Evolutionary conservation across 352 stramenopile species (phyloP).

Genomic region (Plasmopara muralis): DNA sequence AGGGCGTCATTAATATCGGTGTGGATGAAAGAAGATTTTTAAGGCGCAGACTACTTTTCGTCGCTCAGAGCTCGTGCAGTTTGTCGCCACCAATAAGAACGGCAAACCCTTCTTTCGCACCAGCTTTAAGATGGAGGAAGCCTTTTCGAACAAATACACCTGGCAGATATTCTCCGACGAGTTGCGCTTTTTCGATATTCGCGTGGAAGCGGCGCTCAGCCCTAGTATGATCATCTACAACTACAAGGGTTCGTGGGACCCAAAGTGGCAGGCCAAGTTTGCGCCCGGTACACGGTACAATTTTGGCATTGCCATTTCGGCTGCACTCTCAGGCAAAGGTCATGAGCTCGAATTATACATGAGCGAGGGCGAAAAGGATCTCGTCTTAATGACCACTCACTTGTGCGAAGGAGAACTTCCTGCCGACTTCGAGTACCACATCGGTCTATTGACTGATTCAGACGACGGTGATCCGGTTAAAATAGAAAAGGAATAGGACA

Average conservation of each 20-base stretch:
- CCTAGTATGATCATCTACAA: constrained; percentile 24
- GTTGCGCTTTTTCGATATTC: constrained; percentile 41
- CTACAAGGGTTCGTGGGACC: constrained; percentile 26
- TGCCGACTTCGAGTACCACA: constrained; percentile 28
- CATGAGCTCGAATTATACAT: constrained; percentile 34
- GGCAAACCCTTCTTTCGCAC: no score
- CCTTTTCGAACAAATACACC: neutral
- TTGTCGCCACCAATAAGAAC: no score
- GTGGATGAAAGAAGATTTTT: no score
- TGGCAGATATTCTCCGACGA: constrained; percentile 44
- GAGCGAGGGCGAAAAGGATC: constrained; percentile 11
- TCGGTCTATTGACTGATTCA: constrained; percentile 40
- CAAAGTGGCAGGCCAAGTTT: constrained; percentile 21
- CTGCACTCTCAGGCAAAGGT: constrained; percentile 3
- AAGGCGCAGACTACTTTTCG: no score
- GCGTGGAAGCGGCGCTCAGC: constrained; percentile 27
- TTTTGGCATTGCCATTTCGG: constrained; percentile 21
- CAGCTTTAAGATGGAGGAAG: neutral
- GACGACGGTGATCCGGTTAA: constrained; percentile 30
- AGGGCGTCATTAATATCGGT: no score
- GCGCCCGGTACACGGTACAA: neutral
- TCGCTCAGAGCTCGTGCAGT: no score
- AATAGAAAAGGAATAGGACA: constrained; percentile 33
- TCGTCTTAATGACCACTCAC: constrained; percentile 18
- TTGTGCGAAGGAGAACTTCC: constrained; percentile 6